phyloP scores from a whole-genome alignment of 352 stramenopile genomes.

The Aphanomyces stellatus region DNA sequence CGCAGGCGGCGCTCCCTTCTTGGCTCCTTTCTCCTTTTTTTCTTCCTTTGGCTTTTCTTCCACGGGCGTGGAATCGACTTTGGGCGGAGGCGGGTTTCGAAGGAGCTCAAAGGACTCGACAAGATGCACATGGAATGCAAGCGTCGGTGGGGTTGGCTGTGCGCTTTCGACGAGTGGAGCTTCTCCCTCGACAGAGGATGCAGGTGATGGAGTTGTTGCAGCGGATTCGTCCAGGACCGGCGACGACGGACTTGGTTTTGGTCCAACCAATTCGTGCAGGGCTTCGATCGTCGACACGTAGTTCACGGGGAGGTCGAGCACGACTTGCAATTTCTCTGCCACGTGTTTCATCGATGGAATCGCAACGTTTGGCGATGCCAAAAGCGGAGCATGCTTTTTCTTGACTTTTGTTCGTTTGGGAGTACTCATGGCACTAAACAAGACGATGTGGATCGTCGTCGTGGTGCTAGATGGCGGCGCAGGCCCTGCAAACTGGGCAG shows the following conservation, averaged over 20 bases:
- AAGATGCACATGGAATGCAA: neutral
- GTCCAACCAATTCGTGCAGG: neutral
- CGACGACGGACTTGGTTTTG: neutral
- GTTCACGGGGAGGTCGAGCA: neutral
- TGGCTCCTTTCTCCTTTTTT: constrained; percentile 9
- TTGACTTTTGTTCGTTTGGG: neutral
- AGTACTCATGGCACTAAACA: neutral
- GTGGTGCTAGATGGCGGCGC: neutral
- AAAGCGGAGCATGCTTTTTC: neutral
- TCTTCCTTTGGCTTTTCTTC: neutral
- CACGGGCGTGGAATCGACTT: neutral
- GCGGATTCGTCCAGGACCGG: neutral
- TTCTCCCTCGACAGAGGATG: neutral
- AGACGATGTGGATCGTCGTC: neutral
- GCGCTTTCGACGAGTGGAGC: neutral
- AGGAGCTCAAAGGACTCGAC: neutral
- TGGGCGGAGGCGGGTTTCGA: neutral
- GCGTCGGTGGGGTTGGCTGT: neutral
- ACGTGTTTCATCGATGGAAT: neutral
- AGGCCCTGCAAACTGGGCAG: neutral
- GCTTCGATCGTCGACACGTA: neutral
- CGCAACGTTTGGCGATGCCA: neutral
- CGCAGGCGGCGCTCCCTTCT: neutral
- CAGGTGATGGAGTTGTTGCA: neutral
- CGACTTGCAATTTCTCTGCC: neutral